A percentile compares a stretch with the other conserved stretches of the same genome.
These are phyloP conservation scores for Phaseolus lunatus DNA, from an alignment of 306 rosid species.

Conservation along the genomic window DNA sequence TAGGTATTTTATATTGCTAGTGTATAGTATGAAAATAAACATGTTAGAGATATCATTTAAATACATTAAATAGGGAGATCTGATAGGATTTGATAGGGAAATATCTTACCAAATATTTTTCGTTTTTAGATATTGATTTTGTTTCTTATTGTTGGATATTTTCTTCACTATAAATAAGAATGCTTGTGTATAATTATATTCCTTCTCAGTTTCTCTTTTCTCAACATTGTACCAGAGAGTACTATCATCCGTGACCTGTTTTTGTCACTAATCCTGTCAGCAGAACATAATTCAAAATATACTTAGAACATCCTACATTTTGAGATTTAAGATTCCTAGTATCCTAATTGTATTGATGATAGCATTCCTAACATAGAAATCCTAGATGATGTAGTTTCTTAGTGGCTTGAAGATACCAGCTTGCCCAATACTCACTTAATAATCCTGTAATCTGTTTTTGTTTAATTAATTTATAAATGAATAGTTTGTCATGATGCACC, in stretches of 20 bases:
- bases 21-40: constrained; percentile 1
- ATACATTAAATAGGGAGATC: too few relatives aligned
- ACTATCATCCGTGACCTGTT: too few relatives aligned
- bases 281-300: constrained; percentile 19
- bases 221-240: too few relatives aligned
- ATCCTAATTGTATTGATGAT: constrained; percentile 11
- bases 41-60: too few relatives aligned
- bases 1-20: constrained; percentile 17
- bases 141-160: too few relatives aligned
- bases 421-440: constrained; percentile 20
- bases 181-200: too few relatives aligned
- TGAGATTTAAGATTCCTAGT: constrained; percentile 18
- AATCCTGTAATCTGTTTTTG: constrained; percentile 26
- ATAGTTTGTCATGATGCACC: constrained; percentile 16
- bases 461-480: not conserved
- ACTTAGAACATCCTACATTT: not conserved
- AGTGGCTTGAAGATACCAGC: not conserved
- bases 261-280: too few relatives aligned
- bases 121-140: too few relatives aligned
- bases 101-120: too few relatives aligned
- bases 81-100: too few relatives aligned
- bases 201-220: too few relatives aligned
- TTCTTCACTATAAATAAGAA: too few relatives aligned
- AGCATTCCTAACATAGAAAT: constrained; percentile 13
- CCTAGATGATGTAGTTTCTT: not conserved